Conservation (phyloP, 2,329 filamentous ascomycete genomes). For the Xylariaceae sp. region DNA sequence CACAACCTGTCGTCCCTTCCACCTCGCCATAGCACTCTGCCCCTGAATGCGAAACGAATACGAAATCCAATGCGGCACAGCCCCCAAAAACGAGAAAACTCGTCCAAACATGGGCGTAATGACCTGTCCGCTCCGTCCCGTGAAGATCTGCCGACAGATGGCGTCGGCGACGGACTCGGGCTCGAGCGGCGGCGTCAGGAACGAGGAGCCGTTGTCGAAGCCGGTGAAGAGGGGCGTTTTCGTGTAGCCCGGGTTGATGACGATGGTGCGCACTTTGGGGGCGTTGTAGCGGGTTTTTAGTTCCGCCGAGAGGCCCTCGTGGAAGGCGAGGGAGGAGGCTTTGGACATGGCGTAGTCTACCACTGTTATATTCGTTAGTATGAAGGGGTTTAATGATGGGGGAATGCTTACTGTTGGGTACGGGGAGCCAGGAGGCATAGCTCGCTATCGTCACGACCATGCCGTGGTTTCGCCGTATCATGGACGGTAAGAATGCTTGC, state of each 20-base stretch:
- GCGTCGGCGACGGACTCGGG: constrained; percentile 60
- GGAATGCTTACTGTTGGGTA: constrained; percentile 42
- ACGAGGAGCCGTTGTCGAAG: constrained; percentile 46
- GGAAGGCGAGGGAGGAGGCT: constrained; percentile 52
- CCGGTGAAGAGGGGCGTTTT: constrained; percentile 56
- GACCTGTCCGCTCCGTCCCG: constrained; percentile 52
- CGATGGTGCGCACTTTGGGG: constrained; percentile 54
- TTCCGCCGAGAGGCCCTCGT: constrained; percentile 51
- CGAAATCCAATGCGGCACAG: constrained; percentile 60
- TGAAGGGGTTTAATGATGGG: no score
- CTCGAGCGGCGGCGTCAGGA: constrained; percentile 49
- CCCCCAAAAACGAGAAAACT: constrained; percentile 41
- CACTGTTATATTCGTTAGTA: constrained; percentile 27
- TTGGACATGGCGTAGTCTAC: constrained; percentile 57
- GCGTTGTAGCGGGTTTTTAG: constrained; percentile 49
- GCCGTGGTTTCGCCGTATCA: constrained; percentile 47
- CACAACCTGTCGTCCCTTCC: constrained; percentile 44
- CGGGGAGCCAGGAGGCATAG: constrained; percentile 48
- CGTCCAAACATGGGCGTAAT: constrained; percentile 45
- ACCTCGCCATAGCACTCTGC: constrained; percentile 40
- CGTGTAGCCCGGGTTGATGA: constrained; percentile 59
- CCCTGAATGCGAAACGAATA: constrained; percentile 43
- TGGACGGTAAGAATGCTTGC: constrained; percentile 47
- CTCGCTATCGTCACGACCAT: constrained; percentile 53
- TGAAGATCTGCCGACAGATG: constrained; percentile 55